These are phyloP conservation scores for Potentilla sterilis DNA, from an alignment of 306 rosid species.

Conservation along the genomic window DNA sequence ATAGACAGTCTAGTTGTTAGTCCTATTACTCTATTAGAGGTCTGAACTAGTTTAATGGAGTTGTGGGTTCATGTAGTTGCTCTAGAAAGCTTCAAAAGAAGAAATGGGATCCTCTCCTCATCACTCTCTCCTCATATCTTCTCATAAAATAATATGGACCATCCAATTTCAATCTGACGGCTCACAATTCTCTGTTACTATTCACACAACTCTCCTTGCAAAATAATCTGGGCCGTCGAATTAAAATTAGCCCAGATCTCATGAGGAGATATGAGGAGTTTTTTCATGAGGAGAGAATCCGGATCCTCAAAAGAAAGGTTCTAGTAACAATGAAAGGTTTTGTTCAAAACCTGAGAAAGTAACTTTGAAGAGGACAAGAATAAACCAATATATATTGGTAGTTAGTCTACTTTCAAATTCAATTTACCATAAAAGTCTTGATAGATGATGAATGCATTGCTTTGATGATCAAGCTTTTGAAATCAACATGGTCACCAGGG, in stretches of 20 bases:
- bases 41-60: background rate
- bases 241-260: no score
- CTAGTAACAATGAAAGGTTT: background rate
- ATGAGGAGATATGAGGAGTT: no score
- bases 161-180: no score
- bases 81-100: background rate
- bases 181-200: no score
- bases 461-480: slow-evolving; percentile 21
- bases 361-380: slow-evolving; percentile 6
- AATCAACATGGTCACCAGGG: slow-evolving; percentile 4
- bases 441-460: slow-evolving; percentile 12
- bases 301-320: slow-evolving; percentile 7
- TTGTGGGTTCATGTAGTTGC: slow-evolving; percentile 1
- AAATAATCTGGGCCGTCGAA: no score
- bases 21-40: slow-evolving; percentile 1
- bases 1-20: slow-evolving; percentile 9
- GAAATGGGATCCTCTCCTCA: no score
- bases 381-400: slow-evolving; percentile 1
- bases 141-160: no score
- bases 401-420: slow-evolving; percentile 16
- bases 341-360: slow-evolving; percentile 10
- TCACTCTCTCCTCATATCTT: no score
- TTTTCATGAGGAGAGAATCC: no score
- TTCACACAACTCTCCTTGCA: no score
- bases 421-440: slow-evolving; percentile 14